These are phyloP conservation scores for Penicillium sp. DNA, from an alignment of 2,329 filamentous ascomycete genomes.

Conservation along the genomic window DNA sequence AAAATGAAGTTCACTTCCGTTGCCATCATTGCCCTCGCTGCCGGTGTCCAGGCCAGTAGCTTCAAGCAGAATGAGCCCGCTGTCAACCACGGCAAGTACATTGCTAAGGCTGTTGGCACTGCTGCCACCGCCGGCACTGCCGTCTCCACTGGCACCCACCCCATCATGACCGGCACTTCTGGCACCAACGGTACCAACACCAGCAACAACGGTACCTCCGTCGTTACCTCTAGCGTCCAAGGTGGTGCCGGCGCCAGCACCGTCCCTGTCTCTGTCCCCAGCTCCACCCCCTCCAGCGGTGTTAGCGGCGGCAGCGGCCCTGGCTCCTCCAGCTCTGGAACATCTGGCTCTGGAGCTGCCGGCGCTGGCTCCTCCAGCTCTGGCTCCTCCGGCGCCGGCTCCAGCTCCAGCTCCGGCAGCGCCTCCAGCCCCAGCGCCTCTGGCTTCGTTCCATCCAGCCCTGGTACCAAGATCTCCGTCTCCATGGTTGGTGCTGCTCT, in stretches of 20 bases:
- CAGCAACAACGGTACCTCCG: constrained; percentile 3
- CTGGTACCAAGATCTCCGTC: constrained; percentile 26
- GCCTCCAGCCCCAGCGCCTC: constrained; percentile 18
- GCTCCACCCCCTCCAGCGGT: neutral
- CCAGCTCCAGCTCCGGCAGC: constrained; percentile 2
- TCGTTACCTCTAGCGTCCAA: constrained; percentile 12
- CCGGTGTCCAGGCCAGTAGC: constrained; percentile 13
- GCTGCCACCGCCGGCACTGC: constrained; percentile 3
- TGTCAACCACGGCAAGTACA: neutral
- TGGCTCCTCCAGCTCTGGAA: neutral
- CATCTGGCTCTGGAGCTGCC: neutral
- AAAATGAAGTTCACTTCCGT: constrained; percentile 33
- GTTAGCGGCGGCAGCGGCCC: neutral
- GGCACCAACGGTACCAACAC: constrained; percentile 8
- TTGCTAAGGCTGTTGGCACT: neutral
- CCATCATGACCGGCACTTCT: constrained; percentile 16
- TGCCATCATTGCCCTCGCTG: constrained; percentile 19
- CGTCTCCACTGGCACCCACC: constrained; percentile 19
- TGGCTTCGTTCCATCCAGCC: constrained; percentile 23
- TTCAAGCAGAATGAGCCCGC: constrained; percentile 16
- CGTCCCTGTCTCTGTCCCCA: neutral
- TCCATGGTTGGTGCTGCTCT: constrained; percentile 23
- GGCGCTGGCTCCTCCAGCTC: constrained; percentile 2
- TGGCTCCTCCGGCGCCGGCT: constrained; percentile 3
- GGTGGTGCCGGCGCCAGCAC: constrained; percentile 4